These are phyloP conservation scores for Coleophoma cylindrospora DNA, from an alignment of 2,329 filamentous ascomycete species.

Conservation along the genomic window DNA sequence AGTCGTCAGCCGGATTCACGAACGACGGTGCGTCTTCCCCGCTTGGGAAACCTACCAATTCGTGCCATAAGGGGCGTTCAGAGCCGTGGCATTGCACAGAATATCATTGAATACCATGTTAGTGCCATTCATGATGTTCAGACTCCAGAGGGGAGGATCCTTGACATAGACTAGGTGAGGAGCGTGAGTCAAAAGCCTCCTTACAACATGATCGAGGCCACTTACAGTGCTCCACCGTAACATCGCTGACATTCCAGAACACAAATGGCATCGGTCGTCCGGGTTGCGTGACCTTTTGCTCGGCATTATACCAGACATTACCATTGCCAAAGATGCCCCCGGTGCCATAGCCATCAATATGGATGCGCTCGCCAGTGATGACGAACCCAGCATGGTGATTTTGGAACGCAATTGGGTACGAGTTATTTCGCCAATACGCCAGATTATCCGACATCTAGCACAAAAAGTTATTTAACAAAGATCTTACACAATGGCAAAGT, in stretches of 20 bases:
- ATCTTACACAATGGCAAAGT: not conserved
- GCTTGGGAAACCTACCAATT: constrained; percentile 32
- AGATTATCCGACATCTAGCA: constrained; percentile 41
- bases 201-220: not conserved
- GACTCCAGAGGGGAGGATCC: constrained; percentile 45
- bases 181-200: not conserved
- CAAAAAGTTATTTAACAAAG: not conserved
- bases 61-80: constrained; percentile 41
- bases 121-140: constrained; percentile 54
- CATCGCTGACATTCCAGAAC: constrained; percentile 51
- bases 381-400: constrained; percentile 50
- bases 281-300: constrained; percentile 38
- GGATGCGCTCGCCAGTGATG: constrained; percentile 42
- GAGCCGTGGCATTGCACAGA: constrained; percentile 42
- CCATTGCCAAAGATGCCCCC: constrained; percentile 51
- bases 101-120: constrained; percentile 47
- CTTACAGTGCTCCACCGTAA: constrained; percentile 42
- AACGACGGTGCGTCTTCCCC: no score
- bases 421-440: constrained; percentile 48
- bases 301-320: constrained; percentile 46
- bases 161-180: constrained; percentile 33
- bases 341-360: constrained; percentile 44
- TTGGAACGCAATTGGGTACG: constrained; percentile 47
- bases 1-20: not conserved
- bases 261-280: constrained; percentile 54